Base-by-base conservation (phyloP, 2,329 filamentous ascomycete genomes). In the Hypoxylon sp. region DNA sequence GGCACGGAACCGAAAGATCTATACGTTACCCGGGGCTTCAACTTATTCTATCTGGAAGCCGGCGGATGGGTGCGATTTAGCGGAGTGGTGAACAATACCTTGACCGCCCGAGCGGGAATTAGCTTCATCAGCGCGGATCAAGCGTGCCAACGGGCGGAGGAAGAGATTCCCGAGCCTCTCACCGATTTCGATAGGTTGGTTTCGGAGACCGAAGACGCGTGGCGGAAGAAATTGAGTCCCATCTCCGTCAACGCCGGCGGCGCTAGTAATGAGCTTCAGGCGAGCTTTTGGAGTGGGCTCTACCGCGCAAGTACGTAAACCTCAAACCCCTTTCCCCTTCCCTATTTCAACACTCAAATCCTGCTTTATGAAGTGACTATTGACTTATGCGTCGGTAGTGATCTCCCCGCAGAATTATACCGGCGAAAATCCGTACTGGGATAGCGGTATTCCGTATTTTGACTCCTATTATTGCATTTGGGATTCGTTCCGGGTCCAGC, bases 321-420 rank as follows among this genome's bases (percentile, higher is more conserved):
- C 15, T 2, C 37, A 20, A 41, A 2, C n/a, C 20, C 37, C n/a
- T 41, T 20, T 20, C 6, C n/a, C n/a, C n/a, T n/a, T 20, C n/a
- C 3, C 17, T 11, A 4, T 41, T 41, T 19, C 11, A 19, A 19
- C 37, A 6, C 5, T 7, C 7, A 20, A 17, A 19, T 10, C n/a
- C 20, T 17, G n/a, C 6, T 8, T 41, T n/a, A 19, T 4, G 37
- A 7, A 19, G 37, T 41, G 17, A 3, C 6, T 41, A 11, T 7
- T n/a, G 13, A 20, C 37, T 41, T n/a, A 41, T 8, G 10, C 17
- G 6, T 5, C 20, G 20, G 78, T 82, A 0, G 84, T 89, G 81
- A 87, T 89, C 62, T 86, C 84, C 28, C 87, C 87, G 1, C 87
- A 89, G 70, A 87, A 90, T 69, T 89, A 89, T 68, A 89, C 88